A percentile compares a stretch with the other conserved stretches of the same genome.
Conservation (phyloP, 108 stramenopile species). For the Skeletonema costatum region DNA sequence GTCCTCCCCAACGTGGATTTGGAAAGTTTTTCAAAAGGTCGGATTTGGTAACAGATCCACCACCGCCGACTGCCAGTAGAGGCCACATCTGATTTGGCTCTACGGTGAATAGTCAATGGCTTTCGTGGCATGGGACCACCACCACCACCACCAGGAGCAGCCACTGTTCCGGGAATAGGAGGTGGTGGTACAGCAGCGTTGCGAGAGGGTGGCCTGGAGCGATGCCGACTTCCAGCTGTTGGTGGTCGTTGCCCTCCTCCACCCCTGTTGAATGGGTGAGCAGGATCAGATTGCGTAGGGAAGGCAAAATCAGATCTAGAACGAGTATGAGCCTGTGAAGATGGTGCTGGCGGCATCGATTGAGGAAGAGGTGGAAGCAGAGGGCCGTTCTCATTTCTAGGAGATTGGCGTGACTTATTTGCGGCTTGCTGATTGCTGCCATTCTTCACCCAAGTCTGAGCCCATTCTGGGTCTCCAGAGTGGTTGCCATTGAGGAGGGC, state of each 20-base stretch:
- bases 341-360: not conserved
- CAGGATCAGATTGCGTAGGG: not conserved
- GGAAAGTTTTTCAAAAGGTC: constrained; percentile 46
- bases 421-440: not conserved
- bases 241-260: not conserved
- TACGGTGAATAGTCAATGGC: constrained; percentile 18
- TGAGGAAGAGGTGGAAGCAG: not conserved
- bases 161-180: not conserved
- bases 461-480: not conserved
- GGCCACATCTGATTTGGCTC: constrained; percentile 41
- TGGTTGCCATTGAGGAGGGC: not conserved
- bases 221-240: not conserved
- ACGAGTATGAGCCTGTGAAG: not conserved
- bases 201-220: not conserved
- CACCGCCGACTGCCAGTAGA: not conserved
- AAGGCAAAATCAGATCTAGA: not conserved
- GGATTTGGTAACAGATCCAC: constrained; percentile 21
- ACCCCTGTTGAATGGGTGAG: not conserved
- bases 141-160: not conserved
- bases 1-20: constrained; percentile 38
- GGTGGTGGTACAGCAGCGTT: not conserved
- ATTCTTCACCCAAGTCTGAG: not conserved
- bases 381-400: not conserved
- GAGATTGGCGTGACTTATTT: not conserved
- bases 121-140: not conserved